Percentiles rank a stretch among this genome's conserved stretches.
These are phyloP conservation scores for Heterobasidion irregulare DNA, from an alignment of 1,284 basidiomycete species.

Conservation along the genomic window DNA sequence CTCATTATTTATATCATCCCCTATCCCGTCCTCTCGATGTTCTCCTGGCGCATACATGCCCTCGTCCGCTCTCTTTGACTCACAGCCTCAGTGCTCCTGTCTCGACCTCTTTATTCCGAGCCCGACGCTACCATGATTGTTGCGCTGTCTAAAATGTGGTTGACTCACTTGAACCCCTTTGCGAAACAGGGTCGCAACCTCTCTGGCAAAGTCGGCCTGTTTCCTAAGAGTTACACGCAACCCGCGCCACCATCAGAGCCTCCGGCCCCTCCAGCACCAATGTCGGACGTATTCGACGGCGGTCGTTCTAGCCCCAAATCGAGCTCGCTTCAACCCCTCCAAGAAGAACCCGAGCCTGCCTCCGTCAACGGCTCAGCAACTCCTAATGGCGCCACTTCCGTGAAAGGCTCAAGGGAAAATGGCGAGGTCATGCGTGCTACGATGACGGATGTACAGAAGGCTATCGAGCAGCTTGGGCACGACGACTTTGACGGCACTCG, in stretches of 20 bases:
- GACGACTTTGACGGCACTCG: constrained; percentile 44
- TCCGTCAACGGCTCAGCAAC: not conserved
- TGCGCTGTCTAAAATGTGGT: too few relatives aligned
- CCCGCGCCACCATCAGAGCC: constrained; percentile 36
- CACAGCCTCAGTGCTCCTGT: too few relatives aligned
- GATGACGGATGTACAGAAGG: constrained; percentile 81
- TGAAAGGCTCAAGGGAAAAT: constrained; percentile 17
- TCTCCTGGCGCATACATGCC: too few relatives aligned
- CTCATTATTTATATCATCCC: too few relatives aligned
- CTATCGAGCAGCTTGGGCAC: constrained; percentile 69
- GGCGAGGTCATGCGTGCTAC: constrained; percentile 76
- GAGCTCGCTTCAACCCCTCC: not conserved
- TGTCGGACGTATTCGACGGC: not conserved
- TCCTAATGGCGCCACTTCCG: not conserved
- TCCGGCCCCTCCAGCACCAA: constrained; percentile 7
- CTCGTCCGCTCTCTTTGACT: too few relatives aligned
- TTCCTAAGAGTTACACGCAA: constrained; percentile 88
- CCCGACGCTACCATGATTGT: too few relatives aligned
- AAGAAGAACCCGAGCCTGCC: not conserved
- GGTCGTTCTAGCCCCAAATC: not conserved
- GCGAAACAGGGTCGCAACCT: constrained; percentile 71
- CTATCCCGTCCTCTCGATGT: too few relatives aligned
- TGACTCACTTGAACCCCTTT: not conserved
- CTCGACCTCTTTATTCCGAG: too few relatives aligned
- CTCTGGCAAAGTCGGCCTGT: constrained; percentile 79